Evolutionary conservation across 306 rosid species (phyloP).

Genomic region (Dryas octopetala): DNA sequence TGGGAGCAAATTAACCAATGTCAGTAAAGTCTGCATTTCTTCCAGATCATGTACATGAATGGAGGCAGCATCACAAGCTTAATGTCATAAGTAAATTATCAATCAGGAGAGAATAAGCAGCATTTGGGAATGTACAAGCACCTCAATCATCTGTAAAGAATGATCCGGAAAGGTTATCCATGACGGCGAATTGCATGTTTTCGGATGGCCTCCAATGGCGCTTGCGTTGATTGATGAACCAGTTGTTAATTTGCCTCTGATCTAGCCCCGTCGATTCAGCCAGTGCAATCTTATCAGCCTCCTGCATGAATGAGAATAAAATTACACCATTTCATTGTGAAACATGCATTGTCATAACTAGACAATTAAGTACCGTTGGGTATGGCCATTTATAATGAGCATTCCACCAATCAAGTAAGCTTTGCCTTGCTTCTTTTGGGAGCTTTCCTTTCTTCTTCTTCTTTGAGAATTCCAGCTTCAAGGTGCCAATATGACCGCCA

Average conservation of each 20-base stretch:
- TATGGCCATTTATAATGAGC: constrained; percentile 92
- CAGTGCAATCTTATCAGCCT: constrained; percentile 77
- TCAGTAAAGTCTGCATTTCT: constrained; percentile 11
- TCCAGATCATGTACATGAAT: constrained; percentile 39
- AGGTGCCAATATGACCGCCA: constrained; percentile 76
- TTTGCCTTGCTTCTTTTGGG: constrained; percentile 90
- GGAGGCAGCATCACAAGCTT: constrained; percentile 28
- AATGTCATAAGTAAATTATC: constrained; percentile 3
- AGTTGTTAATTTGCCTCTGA: constrained; percentile 93
- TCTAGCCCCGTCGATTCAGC: constrained; percentile 83
- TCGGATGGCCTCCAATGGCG: constrained; percentile 97
- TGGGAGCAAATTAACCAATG: constrained; percentile 32
- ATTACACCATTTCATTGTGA: not conserved
- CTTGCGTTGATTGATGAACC: constrained; percentile 96
- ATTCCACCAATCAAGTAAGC: constrained; percentile 86
- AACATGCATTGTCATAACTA: too few species aligned
- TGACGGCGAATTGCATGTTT: constrained; percentile 67
- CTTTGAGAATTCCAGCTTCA: constrained; percentile 84
- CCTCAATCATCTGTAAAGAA: constrained; percentile 50
- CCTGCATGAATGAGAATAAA: constrained; percentile 40
- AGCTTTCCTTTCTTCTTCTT: constrained; percentile 92
- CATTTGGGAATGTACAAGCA: constrained; percentile 35
- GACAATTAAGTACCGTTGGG: constrained; percentile 68
- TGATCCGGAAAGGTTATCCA: constrained; percentile 61
- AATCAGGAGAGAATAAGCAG: constrained; percentile 4